phyloP scores from a whole-genome alignment of 2,329 filamentous ascomycete species.

The Cladosporium cucumerinum region DNA sequence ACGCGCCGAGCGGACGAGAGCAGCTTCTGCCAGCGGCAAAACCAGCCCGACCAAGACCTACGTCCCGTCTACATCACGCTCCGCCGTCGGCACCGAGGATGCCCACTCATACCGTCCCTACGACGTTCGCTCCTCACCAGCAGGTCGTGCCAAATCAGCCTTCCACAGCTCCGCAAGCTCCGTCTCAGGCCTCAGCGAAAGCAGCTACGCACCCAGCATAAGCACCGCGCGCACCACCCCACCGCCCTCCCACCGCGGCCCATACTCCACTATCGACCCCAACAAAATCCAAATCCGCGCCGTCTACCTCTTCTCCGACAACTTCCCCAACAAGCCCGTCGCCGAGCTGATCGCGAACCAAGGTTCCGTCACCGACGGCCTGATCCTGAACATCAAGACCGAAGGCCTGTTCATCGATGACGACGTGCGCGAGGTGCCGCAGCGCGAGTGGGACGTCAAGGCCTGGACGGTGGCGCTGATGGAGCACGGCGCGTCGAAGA shows the following conservation, averaged over 20 bases:
- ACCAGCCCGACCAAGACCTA: constrained; percentile 40
- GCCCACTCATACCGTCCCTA: constrained; percentile 42
- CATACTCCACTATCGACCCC: constrained; percentile 84
- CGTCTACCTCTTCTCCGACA: constrained; percentile 89
- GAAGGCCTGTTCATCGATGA: constrained; percentile 97
- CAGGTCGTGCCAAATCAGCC: constrained; percentile 55
- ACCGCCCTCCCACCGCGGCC: constrained; percentile 70
- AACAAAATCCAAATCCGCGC: constrained; percentile 95
- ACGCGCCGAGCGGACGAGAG: constrained; percentile 28
- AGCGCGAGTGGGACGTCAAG: constrained; percentile 98
- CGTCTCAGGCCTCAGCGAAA: constrained; percentile 66
- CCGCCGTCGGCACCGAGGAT: constrained; percentile 60
- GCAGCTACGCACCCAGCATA: constrained; percentile 79
- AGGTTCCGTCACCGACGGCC: constrained; percentile 81
- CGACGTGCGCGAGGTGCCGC: constrained; percentile 83
- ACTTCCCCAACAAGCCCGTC: constrained; percentile 83
- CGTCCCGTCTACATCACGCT: constrained; percentile 52
- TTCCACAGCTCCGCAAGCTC: constrained; percentile 37
- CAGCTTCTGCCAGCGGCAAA: constrained; percentile 24
- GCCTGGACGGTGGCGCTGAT: constrained; percentile 93
- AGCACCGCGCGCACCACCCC: constrained; percentile 81
- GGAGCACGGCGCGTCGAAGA: constrained; percentile 56
- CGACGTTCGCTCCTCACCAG: constrained; percentile 36
- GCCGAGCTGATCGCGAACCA: constrained; percentile 84
- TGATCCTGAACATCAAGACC: constrained; percentile 87